A percentile compares a stretch with the other conserved stretches of the same genome.
phyloP scores from a whole-genome alignment of 1,284 basidiomycete species.

The Ceratorhiza oryzae-sativae region DNA sequence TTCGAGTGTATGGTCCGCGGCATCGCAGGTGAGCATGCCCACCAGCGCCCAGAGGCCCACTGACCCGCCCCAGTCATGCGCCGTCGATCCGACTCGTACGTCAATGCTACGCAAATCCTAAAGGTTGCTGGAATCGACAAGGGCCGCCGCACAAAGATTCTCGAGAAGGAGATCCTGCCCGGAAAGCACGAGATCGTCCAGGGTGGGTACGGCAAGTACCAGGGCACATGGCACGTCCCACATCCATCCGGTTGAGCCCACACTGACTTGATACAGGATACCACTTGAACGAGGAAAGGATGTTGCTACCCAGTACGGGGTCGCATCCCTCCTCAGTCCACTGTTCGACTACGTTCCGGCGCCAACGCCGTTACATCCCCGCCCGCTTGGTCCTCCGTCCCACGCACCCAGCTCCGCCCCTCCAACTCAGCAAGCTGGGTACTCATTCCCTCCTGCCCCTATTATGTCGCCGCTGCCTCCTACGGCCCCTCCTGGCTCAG shows the following conservation, averaged over 20 bases:
- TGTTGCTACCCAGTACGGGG: conserved; percentile 89
- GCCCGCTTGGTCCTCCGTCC: conserved; percentile 17
- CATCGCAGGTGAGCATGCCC: conserved; percentile 59
- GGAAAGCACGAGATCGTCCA: conserved; percentile 99
- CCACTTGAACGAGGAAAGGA: conserved; percentile 90
- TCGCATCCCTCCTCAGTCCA: conserved; percentile 81
- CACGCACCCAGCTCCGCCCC: conserved; percentile 31
- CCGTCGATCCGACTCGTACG: conserved; percentile 89
- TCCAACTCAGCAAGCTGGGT: conserved; percentile 23
- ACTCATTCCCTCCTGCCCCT: conserved; percentile 28
- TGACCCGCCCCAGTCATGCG: conserved; percentile 84
- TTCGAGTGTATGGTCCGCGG: conserved; percentile 97
- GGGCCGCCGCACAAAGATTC: conserved; percentile 93
- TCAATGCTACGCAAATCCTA: conserved; percentile 98
- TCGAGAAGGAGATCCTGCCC: conserved; percentile 96
- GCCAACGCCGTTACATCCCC: conserved; percentile 43
- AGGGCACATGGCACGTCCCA: conserved; percentile 88
- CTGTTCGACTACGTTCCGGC: conserved; percentile 90
- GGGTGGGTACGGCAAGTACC: conserved; percentile 99
- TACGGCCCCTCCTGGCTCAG: conserved; percentile 66
- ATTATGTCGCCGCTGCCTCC: conserved; percentile 39
- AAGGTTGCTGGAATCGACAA: conserved; percentile 99
- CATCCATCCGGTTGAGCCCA: neutral
- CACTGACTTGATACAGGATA: conserved; percentile 65
- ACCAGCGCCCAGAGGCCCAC: neutral